Conservation (phyloP, 805 yeast genomes). For the Pichia gijzeniarum region DNA sequence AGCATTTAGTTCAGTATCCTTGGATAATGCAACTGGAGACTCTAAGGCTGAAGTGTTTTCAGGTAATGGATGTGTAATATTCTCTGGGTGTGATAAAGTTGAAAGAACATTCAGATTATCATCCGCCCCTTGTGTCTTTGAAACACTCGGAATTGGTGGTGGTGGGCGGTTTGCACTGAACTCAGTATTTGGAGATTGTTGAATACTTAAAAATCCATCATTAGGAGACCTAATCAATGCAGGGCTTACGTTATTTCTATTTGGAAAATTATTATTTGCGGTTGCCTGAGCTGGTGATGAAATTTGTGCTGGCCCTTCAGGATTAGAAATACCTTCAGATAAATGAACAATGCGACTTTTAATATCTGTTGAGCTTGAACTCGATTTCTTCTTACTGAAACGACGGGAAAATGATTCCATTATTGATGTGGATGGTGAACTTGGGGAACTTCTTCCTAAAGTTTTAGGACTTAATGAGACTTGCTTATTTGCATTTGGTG, state of each 20-base stretch:
- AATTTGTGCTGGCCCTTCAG: conserved; percentile 17
- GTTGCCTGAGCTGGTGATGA: conserved; percentile 14
- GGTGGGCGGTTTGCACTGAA: conserved; percentile 1
- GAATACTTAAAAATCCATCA: not conserved
- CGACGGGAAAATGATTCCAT: conserved; percentile 26
- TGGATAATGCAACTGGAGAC: conserved; percentile 8
- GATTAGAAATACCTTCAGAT: conserved; percentile 20
- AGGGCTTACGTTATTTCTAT: not conserved
- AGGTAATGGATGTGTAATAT: not conserved
- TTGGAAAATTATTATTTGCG: not conserved
- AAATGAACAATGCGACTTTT: conserved; percentile 22
- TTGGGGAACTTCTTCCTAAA: conserved; percentile 7
- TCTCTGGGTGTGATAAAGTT: no score
- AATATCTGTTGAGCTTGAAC: conserved; percentile 1
- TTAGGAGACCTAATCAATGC: not conserved
- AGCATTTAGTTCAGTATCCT: not conserved
- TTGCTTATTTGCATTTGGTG: not conserved
- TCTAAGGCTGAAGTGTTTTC: not conserved
- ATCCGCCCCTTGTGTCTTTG: no score
- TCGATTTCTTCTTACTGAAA: conserved; percentile 17
- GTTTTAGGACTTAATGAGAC: not conserved
- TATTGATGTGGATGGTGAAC: conserved; percentile 25
- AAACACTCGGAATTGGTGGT: conserved; percentile 10
- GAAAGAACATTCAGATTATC: no score
- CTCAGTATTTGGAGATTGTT: not conserved